Percentiles rank a stretch among this genome's conserved stretches.
These are phyloP conservation scores for Bipolaris oryzae DNA, from an alignment of 2,329 filamentous ascomycete genomes.

Conservation along the genomic window DNA sequence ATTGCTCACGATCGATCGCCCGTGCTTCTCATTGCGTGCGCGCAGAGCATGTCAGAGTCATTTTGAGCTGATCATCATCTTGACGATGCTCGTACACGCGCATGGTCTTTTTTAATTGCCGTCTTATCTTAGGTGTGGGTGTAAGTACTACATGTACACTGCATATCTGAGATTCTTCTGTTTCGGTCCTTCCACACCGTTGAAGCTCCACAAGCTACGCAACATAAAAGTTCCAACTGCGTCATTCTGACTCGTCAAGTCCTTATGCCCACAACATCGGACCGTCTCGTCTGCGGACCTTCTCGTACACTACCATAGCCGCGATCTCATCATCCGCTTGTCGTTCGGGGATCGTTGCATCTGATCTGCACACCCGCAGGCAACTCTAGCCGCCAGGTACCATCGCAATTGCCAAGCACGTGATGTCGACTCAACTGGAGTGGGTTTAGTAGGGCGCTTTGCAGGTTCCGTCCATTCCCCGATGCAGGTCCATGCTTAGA, in stretches of 20 bases:
- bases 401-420: not conserved
- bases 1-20: not conserved
- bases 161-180: not conserved
- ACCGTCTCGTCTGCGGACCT: not conserved
- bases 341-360: not conserved
- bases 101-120: not conserved
- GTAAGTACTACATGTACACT: too few species aligned
- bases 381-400: not conserved
- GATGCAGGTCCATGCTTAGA: too few species aligned
- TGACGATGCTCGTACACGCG: not conserved
- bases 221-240: slow-evolving; percentile 1
- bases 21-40: not conserved
- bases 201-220: slow-evolving; percentile 10
- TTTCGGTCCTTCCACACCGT: slow-evolving; percentile 1
- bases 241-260: slow-evolving; percentile 3
- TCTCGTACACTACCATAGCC: not conserved
- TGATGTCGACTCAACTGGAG: not conserved
- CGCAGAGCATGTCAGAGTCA: not conserved
- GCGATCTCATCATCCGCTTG: not conserved
- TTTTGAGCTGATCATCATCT: not conserved
- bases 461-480: not conserved
- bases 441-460: not conserved
- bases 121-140: not conserved
- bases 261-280: not conserved
- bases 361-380: not conserved